phyloP scores from a whole-genome alignment of 805 yeast genomes.

The Lipomyces anomalus region DNA sequence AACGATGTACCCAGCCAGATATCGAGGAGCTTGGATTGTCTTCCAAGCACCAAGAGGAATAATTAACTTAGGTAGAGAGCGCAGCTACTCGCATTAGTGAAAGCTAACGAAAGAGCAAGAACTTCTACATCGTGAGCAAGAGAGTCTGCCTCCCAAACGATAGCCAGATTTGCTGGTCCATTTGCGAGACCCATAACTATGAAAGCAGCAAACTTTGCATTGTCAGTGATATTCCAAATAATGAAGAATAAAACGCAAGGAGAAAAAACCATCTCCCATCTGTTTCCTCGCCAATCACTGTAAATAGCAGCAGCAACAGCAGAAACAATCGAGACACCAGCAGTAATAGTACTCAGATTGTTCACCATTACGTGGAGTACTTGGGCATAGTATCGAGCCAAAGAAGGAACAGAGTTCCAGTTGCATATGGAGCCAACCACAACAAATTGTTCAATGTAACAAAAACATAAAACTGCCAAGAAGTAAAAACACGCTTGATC shows the following conservation, averaged over 20 bases:
- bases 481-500: constrained; percentile 42
- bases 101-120: constrained; percentile 48
- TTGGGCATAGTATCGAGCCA: constrained; percentile 49
- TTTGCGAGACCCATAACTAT: constrained; percentile 53
- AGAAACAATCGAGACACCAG: constrained; percentile 52
- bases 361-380: constrained; percentile 45
- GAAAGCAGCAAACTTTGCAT: constrained; percentile 57
- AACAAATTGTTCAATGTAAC: constrained; percentile 37
- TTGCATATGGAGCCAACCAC: constrained; percentile 32
- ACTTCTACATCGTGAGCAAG: constrained; percentile 49
- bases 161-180: constrained; percentile 56
- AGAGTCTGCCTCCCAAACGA: constrained; percentile 55
- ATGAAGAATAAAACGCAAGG: constrained; percentile 52
- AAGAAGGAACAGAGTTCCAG: constrained; percentile 51
- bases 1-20: constrained; percentile 28
- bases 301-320: constrained; percentile 24
- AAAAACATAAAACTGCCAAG: constrained; percentile 42
- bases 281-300: constrained; percentile 47
- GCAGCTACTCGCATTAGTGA: constrained; percentile 50
- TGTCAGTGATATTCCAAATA: constrained; percentile 49
- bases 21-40: constrained; percentile 30
- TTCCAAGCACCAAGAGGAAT: constrained; percentile 44
- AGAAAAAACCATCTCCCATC: constrained; percentile 51
- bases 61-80: constrained; percentile 54
- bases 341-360: constrained; percentile 49